Conservation (phyloP, 257 asterid species). For the Fraxinus pennsylvanica region DNA sequence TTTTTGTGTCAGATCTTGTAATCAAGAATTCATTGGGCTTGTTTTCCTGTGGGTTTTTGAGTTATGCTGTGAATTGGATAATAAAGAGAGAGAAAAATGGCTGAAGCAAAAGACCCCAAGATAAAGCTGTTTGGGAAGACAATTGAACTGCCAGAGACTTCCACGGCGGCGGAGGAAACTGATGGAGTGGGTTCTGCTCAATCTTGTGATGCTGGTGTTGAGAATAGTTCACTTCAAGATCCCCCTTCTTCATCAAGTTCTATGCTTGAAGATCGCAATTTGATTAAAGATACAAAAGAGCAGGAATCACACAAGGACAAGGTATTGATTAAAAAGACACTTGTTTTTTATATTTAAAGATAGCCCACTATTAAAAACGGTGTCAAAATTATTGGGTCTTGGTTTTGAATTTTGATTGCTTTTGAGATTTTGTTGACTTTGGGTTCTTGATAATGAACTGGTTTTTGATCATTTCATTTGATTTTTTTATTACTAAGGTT, state of each 20-base stretch:
- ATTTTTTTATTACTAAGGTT: neutral
- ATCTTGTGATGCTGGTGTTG: conserved; percentile 33
- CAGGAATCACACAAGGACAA: conserved; percentile 54
- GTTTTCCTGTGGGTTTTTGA: conserved; percentile 6
- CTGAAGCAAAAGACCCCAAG: conserved; percentile 74
- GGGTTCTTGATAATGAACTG: neutral
- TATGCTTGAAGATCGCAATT: conserved; percentile 40
- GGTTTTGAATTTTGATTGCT: conserved; percentile 27
- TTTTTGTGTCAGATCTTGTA: conserved; percentile 62
- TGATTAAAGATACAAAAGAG: conserved; percentile 42
- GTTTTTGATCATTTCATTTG: neutral
- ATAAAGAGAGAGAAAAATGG: conserved; percentile 40
- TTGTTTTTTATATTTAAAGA: conserved; percentile 9
- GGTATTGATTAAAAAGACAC: conserved; percentile 39
- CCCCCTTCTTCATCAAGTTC: conserved; percentile 47
- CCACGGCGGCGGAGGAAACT: conserved; percentile 28
- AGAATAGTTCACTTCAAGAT: conserved; percentile 38
- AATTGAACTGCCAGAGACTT: conserved; percentile 58
- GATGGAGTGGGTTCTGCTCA: conserved; percentile 32
- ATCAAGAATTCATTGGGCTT: conserved; percentile 28
- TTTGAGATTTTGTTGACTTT: conserved; percentile 19
- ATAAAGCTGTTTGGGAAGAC: conserved; percentile 89
- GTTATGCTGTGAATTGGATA: conserved; percentile 18
- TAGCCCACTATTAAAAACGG: conserved; percentile 22
- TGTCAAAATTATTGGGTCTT: conserved; percentile 33